phyloP scores from a whole-genome alignment of 129 eudicot species.

The Centrapalus pauciflorus region DNA sequence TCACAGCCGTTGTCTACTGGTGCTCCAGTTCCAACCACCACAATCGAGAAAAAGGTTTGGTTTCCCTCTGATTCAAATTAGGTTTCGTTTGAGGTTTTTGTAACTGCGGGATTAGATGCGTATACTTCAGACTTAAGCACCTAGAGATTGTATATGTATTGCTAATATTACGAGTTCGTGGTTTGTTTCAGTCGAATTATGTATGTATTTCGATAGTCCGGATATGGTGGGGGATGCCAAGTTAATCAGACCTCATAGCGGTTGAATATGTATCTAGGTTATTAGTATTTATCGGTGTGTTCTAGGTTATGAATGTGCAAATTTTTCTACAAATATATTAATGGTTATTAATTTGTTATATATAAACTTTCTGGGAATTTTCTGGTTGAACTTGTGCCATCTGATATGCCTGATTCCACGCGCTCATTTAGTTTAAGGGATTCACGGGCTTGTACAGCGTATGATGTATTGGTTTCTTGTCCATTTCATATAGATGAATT shows the following conservation, averaged over 20 bases:
- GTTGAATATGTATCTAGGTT: not conserved
- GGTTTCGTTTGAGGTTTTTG: not conserved
- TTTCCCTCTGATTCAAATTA: conserved; percentile 6
- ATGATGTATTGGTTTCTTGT: too few relatives aligned
- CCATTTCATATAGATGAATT: not conserved
- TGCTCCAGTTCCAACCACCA: conserved; percentile 25
- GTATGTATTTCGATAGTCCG: not conserved
- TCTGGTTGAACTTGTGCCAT: not conserved
- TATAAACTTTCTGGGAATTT: not conserved
- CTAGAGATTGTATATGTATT: conserved; percentile 11
- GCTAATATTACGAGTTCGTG: not conserved
- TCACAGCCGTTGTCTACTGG: conserved; percentile 35
- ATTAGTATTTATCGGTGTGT: not conserved
- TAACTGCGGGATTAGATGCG: conserved; percentile 11
- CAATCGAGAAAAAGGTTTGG: conserved; percentile 52
- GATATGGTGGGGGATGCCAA: not conserved
- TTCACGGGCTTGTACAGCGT: not conserved
- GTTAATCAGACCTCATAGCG: not conserved
- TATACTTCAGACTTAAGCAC: not conserved
- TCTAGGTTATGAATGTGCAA: not conserved
- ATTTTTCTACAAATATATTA: not conserved
- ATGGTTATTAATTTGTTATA: not conserved
- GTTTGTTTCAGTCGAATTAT: not conserved
- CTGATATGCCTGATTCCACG: not conserved
- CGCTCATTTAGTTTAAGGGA: not conserved